Percentiles rank a stretch among this genome's conserved stretches.
Conservation (phyloP, 2,329 filamentous ascomycete species). For the Pochonia chlamydosporia region DNA sequence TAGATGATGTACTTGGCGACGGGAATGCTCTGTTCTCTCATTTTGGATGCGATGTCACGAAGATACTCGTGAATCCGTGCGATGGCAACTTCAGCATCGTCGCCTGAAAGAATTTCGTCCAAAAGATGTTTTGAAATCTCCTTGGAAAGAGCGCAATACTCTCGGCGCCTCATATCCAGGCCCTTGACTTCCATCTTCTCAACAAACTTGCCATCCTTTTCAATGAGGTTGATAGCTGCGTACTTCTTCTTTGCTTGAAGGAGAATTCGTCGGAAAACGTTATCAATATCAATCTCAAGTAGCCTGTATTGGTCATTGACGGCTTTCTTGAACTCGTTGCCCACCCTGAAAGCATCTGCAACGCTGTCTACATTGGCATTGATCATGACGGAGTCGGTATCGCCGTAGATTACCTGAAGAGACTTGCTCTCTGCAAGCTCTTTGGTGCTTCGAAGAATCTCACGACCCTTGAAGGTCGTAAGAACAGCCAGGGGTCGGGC, state of each 20-base stretch:
- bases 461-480: constrained; percentile 94
- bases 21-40: constrained; percentile 74
- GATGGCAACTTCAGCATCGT: constrained; percentile 83
- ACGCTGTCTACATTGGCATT: constrained; percentile 97
- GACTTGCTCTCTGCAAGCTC: constrained; percentile 88
- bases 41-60: constrained; percentile 74
- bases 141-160: constrained; percentile 93
- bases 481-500: constrained; percentile 90
- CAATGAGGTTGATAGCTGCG: constrained; percentile 88
- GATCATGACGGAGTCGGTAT: constrained; percentile 99
- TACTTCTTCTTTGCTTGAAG: constrained; percentile 99
- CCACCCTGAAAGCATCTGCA: constrained; percentile 82
- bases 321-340: constrained; percentile 87
- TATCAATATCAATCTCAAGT: constrained; percentile 97
- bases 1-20: constrained; percentile 92
- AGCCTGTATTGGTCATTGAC: constrained; percentile 92
- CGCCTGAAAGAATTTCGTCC: constrained; percentile 91
- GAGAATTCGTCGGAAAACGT: constrained; percentile 87
- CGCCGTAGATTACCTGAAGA: constrained; percentile 94
- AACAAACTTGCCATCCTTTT: constrained; percentile 80
- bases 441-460: constrained; percentile 94
- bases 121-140: constrained; percentile 86
- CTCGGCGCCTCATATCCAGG: constrained; percentile 94
- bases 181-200: constrained; percentile 98
- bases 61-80: constrained; percentile 91